These are phyloP conservation scores for Creolimax fragrantissima DNA, from an alignment of 78 protist genomes.

Conservation along the genomic window DNA sequence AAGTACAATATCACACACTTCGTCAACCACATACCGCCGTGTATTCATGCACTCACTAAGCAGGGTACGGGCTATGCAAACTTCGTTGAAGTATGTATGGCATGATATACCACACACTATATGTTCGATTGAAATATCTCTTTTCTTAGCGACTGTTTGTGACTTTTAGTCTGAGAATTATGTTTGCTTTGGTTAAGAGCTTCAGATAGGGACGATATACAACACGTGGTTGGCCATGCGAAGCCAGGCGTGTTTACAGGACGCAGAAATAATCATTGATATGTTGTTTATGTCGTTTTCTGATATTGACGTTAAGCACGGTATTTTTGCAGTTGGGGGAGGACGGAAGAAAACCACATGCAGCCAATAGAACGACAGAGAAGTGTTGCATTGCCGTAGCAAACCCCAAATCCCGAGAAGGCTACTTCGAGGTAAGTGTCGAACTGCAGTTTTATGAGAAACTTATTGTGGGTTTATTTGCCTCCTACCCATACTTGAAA, in stretches of 20 bases:
- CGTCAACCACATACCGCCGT: background rate
- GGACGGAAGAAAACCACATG: background rate
- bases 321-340: background rate
- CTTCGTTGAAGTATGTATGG: background rate
- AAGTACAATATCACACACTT: background rate
- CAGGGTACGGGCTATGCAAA: background rate
- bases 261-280: no score
- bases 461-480: background rate
- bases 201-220: no score
- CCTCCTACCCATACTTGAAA: background rate
- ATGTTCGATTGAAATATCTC: no score
- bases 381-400: background rate
- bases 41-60: background rate
- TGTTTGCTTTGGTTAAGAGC: no score
- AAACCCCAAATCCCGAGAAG: background rate
- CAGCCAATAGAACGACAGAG: background rate
- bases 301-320: no score
- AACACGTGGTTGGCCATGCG: no score
- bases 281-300: no score
- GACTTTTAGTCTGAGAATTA: no score
- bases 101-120: no score
- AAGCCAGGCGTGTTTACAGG: no score
- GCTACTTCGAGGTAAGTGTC: background rate
- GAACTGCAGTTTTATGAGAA: background rate
- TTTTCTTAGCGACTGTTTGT: no score